These are phyloP conservation scores for Cladophialophora yegresii DNA, from an alignment of 2,329 filamentous ascomycete species.

Conservation along the genomic window DNA sequence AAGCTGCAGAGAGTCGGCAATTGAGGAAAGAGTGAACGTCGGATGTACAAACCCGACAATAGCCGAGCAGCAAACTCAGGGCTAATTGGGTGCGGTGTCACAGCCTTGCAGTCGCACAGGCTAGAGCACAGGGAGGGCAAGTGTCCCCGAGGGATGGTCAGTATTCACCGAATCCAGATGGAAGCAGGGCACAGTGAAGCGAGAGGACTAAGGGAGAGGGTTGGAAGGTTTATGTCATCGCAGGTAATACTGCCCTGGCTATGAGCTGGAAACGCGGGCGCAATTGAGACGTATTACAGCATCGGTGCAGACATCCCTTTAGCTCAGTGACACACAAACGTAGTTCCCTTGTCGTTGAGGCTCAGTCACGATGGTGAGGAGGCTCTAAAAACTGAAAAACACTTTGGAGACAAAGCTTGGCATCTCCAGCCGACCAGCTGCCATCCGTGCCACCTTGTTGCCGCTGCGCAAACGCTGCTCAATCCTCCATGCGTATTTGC, in stretches of 20 bases:
- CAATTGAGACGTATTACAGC: too few species aligned
- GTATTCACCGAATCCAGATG: neutral
- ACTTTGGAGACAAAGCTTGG: neutral
- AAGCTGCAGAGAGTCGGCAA: neutral
- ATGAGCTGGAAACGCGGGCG: neutral
- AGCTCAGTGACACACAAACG: neutral
- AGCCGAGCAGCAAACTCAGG: neutral
- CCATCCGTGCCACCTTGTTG: neutral
- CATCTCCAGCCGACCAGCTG: neutral
- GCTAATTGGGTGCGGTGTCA: neutral
- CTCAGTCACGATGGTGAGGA: neutral
- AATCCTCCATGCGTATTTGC: neutral
- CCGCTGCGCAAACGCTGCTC: neutral
- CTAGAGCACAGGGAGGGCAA: neutral
- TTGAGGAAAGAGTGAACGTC: neutral
- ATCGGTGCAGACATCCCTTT: too few species aligned
- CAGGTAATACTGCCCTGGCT: neutral
- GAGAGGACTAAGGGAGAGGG: neutral
- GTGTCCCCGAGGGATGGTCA: neutral
- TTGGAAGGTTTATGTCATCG: neutral
- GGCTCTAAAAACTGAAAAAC: neutral
- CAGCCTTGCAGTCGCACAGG: constrained; percentile 2
- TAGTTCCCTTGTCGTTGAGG: too few species aligned
- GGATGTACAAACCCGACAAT: neutral
- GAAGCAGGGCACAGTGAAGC: neutral